Evolutionary conservation across 345 rosid species (phyloP).

Genomic region (Salix exigua): DNA sequence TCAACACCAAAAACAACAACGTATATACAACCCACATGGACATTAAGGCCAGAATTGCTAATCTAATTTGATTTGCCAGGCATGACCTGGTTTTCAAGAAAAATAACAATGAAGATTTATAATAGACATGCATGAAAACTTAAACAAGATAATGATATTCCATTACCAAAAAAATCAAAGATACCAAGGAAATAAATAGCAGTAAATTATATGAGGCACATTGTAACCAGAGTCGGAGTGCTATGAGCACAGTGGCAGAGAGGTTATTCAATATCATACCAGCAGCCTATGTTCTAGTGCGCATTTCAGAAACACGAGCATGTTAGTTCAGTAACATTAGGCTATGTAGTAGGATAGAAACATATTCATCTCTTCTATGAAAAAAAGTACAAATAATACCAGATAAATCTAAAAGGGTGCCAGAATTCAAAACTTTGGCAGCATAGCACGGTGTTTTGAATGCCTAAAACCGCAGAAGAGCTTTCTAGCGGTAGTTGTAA

Average conservation of each 20-base stretch:
- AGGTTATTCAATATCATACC: background rate
- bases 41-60: background rate
- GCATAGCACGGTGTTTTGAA: background rate
- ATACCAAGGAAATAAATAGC: background rate
- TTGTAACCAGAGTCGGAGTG: background rate
- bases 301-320: background rate
- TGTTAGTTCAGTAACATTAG: background rate
- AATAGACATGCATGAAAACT: background rate
- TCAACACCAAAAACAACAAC: background rate
- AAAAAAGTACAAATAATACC: background rate
- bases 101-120: background rate
- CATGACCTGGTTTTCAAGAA: background rate
- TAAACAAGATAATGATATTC: background rate
- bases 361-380: background rate
- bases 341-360: background rate
- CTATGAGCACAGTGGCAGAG: background rate
- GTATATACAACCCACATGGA: background rate
- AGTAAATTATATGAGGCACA: background rate
- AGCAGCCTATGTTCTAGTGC: background rate
- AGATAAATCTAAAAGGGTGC: background rate
- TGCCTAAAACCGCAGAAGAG: background rate
- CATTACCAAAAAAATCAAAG: background rate
- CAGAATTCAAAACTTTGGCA: background rate
- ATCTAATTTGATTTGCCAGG: background rate
- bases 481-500: background rate